Percentiles rank a stretch among this genome's conserved stretches.
phyloP scores from a whole-genome alignment of 2,329 filamentous ascomycete genomes.

The Colletotrichum spinosum region DNA sequence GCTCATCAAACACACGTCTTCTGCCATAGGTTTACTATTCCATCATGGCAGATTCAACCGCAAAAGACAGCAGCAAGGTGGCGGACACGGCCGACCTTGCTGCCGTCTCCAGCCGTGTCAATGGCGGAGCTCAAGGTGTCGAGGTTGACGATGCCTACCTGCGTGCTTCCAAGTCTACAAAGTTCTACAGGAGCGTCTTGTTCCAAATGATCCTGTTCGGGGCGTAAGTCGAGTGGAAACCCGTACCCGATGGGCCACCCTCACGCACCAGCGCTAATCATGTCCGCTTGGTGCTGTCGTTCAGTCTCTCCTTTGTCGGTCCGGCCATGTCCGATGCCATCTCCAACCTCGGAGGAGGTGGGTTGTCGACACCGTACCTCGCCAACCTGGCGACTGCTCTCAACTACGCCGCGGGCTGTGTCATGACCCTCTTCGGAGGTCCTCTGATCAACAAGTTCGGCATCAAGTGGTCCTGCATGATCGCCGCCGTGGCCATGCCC shows the following conservation, averaged over 20 bases:
- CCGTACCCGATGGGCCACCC: not conserved
- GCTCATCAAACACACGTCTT: not conserved
- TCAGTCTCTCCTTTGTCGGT: constrained; percentile 26
- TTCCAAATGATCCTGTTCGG: constrained; percentile 32
- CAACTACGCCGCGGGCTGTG: constrained; percentile 19
- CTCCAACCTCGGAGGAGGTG: constrained; percentile 30
- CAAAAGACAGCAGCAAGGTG: constrained; percentile 16
- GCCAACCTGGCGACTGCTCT: constrained; percentile 28
- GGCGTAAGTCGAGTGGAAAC: not conserved
- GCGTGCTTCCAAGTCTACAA: constrained; percentile 6
- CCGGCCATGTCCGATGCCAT: constrained; percentile 33
- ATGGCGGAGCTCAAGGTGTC: not conserved
- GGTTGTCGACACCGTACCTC: constrained; percentile 29
- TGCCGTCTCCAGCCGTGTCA: constrained; percentile 5
- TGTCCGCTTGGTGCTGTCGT: not conserved
- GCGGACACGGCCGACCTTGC: constrained; percentile 4
- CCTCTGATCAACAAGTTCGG: constrained; percentile 53
- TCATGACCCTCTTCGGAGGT: constrained; percentile 43
- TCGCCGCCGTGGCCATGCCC: constrained; percentile 48
- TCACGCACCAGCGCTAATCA: not conserved
- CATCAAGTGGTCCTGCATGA: constrained; percentile 50
- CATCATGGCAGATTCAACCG: constrained; percentile 8
- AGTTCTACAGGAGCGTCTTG: constrained; percentile 22
- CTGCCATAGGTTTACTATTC: not conserved
- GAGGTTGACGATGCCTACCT: constrained; percentile 21